These are phyloP conservation scores for Annona squamosa DNA, from an alignment of 164 flowering plant genomes.

Conservation along the genomic window DNA sequence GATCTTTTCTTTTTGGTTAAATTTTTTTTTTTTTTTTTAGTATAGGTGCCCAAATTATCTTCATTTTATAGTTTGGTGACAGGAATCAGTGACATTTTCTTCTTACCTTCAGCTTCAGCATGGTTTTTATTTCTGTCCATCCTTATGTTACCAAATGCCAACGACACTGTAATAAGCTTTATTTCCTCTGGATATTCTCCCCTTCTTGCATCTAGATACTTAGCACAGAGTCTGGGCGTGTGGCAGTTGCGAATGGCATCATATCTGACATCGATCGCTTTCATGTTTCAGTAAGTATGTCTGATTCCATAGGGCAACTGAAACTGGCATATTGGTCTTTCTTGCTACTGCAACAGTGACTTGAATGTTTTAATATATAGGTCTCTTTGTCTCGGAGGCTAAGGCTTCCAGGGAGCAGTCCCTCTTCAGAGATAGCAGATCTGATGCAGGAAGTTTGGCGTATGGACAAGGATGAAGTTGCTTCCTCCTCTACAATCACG, in stretches of 20 bases:
- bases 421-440: constrained; percentile 33
- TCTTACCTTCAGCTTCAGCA: neutral
- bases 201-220: constrained; percentile 44
- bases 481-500: constrained; percentile 72
- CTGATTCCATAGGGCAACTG: neutral
- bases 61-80: neutral
- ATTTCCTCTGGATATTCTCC: constrained; percentile 5
- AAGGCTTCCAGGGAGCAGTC: constrained; percentile 61
- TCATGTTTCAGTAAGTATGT: constrained; percentile 65
- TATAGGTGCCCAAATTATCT: neutral
- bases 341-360: neutral
- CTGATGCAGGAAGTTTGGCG: constrained; percentile 61
- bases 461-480: constrained; percentile 78
- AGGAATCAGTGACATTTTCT: neutral
- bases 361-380: constrained; percentile 23
- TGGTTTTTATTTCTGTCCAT: neutral
- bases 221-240: constrained; percentile 47
- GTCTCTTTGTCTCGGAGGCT: constrained; percentile 71
- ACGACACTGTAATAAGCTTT: neutral
- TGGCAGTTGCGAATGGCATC: constrained; percentile 65
- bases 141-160: neutral
- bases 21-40: too few relatives aligned
- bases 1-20: neutral
- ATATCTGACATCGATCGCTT: constrained; percentile 54
- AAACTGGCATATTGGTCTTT: neutral